Percentiles rank a stretch among this genome's conserved stretches.
Conservation (phyloP, 208 protist genomes). For the Blastocrithidia nonstop region DNA sequence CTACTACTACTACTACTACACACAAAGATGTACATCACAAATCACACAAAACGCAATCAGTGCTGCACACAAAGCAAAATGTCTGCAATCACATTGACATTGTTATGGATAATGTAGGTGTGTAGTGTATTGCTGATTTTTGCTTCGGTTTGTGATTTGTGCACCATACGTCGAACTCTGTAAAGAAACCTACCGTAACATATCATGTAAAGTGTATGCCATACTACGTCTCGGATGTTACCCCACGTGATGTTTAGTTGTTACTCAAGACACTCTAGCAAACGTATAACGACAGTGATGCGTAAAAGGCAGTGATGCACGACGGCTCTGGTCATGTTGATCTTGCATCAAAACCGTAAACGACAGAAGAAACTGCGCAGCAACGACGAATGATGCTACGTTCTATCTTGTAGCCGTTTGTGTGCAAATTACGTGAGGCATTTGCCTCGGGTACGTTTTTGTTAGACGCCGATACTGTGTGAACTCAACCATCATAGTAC, state of each 20-base stretch:
- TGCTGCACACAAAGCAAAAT: too few species aligned
- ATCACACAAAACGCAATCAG: too few species aligned
- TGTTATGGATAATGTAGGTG: conserved; percentile 81
- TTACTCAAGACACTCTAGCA: conserved; percentile 28
- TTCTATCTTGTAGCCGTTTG: conserved; percentile 25
- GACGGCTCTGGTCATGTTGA: not conserved
- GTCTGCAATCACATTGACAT: conserved; percentile 57
- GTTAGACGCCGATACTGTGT: conserved; percentile 60
- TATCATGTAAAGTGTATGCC: conserved; percentile 80
- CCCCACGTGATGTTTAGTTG: conserved; percentile 47
- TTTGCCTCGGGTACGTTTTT: conserved; percentile 21
- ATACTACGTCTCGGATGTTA: conserved; percentile 85
- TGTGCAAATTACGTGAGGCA: conserved; percentile 17
- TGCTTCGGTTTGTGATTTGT: conserved; percentile 65
- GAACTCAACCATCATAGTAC: conserved; percentile 78
- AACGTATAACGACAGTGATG: conserved; percentile 8
- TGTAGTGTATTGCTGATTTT: conserved; percentile 66
- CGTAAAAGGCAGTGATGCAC: conserved; percentile 8
- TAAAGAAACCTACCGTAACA: conserved; percentile 12
- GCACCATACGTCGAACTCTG: conserved; percentile 10
- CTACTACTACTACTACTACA: not conserved
- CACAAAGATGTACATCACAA: too few species aligned
- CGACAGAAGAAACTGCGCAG: not conserved
- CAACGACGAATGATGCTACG: conserved; percentile 9
- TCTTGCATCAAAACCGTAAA: not conserved